Evolutionary conservation across 2,329 filamentous ascomycete species (phyloP).

Genomic region (Camillea tinctor): DNA sequence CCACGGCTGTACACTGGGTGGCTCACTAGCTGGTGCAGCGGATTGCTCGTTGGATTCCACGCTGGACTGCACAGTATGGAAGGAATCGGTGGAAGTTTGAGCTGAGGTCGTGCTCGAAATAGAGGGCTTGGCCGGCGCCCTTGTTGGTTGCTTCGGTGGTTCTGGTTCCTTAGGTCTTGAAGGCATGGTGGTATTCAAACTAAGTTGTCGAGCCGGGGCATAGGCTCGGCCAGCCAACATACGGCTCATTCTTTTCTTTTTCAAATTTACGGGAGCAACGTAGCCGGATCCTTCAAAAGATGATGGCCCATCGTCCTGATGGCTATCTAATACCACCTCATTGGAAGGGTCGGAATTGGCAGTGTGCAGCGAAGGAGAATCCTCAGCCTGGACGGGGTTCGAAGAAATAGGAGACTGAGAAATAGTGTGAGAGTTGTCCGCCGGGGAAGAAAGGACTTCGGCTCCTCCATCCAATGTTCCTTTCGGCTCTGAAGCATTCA

Average conservation of each 20-base stretch:
- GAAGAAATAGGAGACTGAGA: background rate
- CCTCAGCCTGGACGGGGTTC: background rate
- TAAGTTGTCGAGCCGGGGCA: constrained; percentile 41
- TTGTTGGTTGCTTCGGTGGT: constrained; percentile 15
- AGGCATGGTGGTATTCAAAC: constrained; percentile 41
- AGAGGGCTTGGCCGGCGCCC: constrained; percentile 13
- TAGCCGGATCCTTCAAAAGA: constrained; percentile 31
- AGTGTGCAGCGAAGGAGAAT: background rate
- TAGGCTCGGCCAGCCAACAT: constrained; percentile 35
- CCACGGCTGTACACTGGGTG: constrained; percentile 48
- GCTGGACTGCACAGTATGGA: constrained; percentile 50
- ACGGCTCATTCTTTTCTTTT: constrained; percentile 29
- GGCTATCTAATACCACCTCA: constrained; percentile 6
- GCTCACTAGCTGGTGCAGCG: background rate
- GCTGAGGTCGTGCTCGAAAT: constrained; percentile 41
- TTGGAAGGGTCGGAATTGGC: background rate
- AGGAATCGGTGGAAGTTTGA: constrained; percentile 49
- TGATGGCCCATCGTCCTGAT: constrained; percentile 18
- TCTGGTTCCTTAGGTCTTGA: constrained; percentile 27
- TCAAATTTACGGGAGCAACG: constrained; percentile 27
- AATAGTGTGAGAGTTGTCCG: background rate
- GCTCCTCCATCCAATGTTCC: background rate
- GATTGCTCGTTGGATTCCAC: background rate
- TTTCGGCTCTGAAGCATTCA: background rate
- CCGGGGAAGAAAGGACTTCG: background rate